A percentile compares a stretch with the other conserved stretches of the same genome.
These are phyloP conservation scores for Hyphopichia pseudoburtonii DNA, from an alignment of 1,139 yeast genomes.

Conservation along the genomic window DNA sequence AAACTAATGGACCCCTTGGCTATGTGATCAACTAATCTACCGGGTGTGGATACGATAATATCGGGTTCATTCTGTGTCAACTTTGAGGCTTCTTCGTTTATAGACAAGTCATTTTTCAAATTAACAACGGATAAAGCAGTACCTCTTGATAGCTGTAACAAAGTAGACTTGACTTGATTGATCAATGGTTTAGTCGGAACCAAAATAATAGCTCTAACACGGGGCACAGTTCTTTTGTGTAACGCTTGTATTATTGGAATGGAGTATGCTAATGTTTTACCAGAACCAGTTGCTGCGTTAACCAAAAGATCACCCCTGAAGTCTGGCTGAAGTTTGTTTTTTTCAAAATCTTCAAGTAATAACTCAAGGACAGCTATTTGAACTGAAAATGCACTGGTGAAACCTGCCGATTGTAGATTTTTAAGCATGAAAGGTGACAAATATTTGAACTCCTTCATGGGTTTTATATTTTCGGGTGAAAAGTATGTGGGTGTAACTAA, in stretches of 20 bases:
- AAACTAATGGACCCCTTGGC: constrained; percentile 39
- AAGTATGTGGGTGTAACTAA: constrained; percentile 62
- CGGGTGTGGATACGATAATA: constrained; percentile 84
- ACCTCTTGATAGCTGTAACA: constrained; percentile 63
- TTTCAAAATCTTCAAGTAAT: constrained; percentile 49
- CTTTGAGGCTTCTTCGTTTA: constrained; percentile 63
- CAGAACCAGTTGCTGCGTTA: constrained; percentile 95
- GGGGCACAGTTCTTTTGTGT: constrained; percentile 63
- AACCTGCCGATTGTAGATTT: constrained; percentile 49
- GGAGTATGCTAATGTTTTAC: constrained; percentile 88
- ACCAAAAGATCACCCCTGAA: constrained; percentile 74
- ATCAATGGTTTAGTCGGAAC: constrained; percentile 92
- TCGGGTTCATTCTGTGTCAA: constrained; percentile 61
- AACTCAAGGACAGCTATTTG: constrained; percentile 67
- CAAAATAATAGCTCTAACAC: constrained; percentile 70
- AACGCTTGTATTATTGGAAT: constrained; percentile 79
- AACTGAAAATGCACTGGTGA: constrained; percentile 69
- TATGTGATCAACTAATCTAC: constrained; percentile 89
- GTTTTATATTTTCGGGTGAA: constrained; percentile 38
- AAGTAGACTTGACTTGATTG: constrained; percentile 72
- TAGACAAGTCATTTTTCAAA: constrained; percentile 57
- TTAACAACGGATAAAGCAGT: constrained; percentile 61
- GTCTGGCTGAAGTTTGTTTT: constrained; percentile 55
- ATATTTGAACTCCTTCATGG: constrained; percentile 38
- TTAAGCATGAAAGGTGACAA: constrained; percentile 39